Evolutionary conservation across 805 yeast genomes (phyloP), one percentile per base, ranked within the genome.

Genomic region (Metschnikowia shivogae): DNA sequence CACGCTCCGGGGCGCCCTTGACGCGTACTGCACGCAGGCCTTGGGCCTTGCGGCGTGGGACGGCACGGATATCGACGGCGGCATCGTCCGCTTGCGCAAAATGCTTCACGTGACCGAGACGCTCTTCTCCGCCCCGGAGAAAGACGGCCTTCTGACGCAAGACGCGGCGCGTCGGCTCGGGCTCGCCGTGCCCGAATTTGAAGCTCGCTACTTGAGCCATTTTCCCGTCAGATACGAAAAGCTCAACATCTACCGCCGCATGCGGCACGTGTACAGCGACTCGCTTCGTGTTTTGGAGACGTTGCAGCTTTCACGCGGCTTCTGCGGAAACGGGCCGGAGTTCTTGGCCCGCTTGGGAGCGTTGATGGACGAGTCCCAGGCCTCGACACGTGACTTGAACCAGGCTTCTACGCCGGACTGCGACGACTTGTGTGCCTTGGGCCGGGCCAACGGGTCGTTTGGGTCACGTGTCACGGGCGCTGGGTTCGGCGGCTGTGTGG

Each of bases 401-500:
- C 72, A 80, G 45, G 78, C 84, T 43, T 80, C 86, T 3, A 46
- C 55, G 8, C 70, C 70, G 1, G 82, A 76, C 48, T 72, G 81
- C 44, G 78, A 82, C 44, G 60, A 63, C 10, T 60, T 84, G 33
- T 78, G 84, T 55, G 44, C 57, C 7, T 73, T 84, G 42, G 88
- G 86, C 3, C 58, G 67, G 34, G 58, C 51, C 1, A 70, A 75
- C 48, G 89, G 89, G 3, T 69, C 86, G 1, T 70, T 63, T 47
- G 89, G 89, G 13, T 78, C 86, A 1, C 70, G 90, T 44, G 73
- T 81, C n/a, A 83, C 89, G 8, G 90, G 89, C 24, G 89, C 90
- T 14, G 90, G 90, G 4, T 84, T 81, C 74, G 89, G 89, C 29
- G 89, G 89, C 5, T 78, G 82, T 27, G 72, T 84, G 0, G 84